Percentiles rank a stretch among this genome's conserved stretches.
These are phyloP conservation scores for Trichoderma arundinaceum DNA, from an alignment of 2,329 filamentous ascomycete genomes.

Conservation along the genomic window DNA sequence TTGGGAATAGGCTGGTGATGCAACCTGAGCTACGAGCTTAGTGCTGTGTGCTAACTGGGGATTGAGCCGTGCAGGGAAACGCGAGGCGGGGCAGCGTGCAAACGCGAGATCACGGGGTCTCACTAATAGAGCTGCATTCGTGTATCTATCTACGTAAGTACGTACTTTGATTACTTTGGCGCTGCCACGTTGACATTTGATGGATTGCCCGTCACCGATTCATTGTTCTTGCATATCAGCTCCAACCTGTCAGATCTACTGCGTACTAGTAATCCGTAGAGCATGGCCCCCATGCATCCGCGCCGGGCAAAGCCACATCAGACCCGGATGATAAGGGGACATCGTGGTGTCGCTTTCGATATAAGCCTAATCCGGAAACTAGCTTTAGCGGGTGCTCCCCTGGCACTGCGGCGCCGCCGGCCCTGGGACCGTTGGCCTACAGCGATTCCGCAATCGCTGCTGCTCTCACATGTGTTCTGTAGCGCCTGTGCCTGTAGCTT, in stretches of 20 bases:
- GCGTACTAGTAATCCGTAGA: too few species aligned
- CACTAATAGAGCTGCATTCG: neutral
- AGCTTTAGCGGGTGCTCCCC: constrained; percentile 16
- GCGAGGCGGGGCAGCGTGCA: constrained; percentile 20
- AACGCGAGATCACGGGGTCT: constrained; percentile 32
- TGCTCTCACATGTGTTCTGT: constrained; percentile 6
- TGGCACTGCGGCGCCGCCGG: neutral
- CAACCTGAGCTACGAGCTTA: too few species aligned
- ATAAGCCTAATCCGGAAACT: too few species aligned
- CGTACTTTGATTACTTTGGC: neutral
- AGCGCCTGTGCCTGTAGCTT: neutral
- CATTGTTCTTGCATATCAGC: neutral
- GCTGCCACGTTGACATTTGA: neutral
- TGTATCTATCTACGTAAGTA: too few species aligned
- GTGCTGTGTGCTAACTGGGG: neutral
- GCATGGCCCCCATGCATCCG: too few species aligned
- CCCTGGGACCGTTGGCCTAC: neutral
- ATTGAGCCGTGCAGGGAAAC: neutral
- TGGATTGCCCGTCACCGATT: neutral
- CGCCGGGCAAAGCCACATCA: too few species aligned
- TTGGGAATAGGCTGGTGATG: too few species aligned
- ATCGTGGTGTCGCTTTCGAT: too few species aligned
- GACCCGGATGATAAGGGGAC: too few species aligned
- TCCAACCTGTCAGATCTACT: too few species aligned
- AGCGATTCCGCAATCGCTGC: neutral